Base-by-base conservation (phyloP, 176 grass and related monocot genomes). In the Phoenix dactylifera region DNA sequence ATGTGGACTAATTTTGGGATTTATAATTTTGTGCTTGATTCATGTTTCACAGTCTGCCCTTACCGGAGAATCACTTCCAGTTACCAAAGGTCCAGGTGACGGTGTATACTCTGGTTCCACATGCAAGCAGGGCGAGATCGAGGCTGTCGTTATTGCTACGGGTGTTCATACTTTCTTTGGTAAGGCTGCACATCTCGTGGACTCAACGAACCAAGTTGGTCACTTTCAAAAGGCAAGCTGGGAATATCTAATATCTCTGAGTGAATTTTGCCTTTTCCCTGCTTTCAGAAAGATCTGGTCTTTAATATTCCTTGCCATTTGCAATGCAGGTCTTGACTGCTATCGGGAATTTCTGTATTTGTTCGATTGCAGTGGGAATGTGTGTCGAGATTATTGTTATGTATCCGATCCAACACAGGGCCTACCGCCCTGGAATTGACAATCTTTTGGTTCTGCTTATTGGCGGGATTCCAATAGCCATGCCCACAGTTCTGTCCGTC, bases 131-230 rank as follows among this genome's bases (percentile, higher is more conserved):
- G 87, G 87, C 7, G 87, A 90, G 59, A 81, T 90, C 0, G 79
- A 90, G 22, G 79, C 87, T 24, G 54, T 90, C 56, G 87, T 90
- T 18, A 90, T 90, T 62, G 87, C 87, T 9, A 90, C 87, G 0
- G 87, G 87, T 50, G 87, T 90, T 4, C 87, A 90, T 64, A 90
- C 87, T 26, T 90, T 90, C 82, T 90, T 90, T 0, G 87, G 87
- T 24, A 90, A 90, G 72, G 87, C 87, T 50, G 87, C 87, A 0
- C 87, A 90, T 44, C 87, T 90, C 50, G 87, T 90, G 22, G 87
- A 90, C 54, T 85, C 82, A 25, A 86, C 87, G 4, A 90, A 90
- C 39, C 82, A 90, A 73, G 87, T 90, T 65, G 87, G 87, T 6
- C 87, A 90, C 72, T 90, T 90, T 59, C 87, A 92, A 72, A 83